Evolutionary conservation across 371 early-diverging fungal species (phyloP).

Genomic region (Dentiscutata heterogama): DNA sequence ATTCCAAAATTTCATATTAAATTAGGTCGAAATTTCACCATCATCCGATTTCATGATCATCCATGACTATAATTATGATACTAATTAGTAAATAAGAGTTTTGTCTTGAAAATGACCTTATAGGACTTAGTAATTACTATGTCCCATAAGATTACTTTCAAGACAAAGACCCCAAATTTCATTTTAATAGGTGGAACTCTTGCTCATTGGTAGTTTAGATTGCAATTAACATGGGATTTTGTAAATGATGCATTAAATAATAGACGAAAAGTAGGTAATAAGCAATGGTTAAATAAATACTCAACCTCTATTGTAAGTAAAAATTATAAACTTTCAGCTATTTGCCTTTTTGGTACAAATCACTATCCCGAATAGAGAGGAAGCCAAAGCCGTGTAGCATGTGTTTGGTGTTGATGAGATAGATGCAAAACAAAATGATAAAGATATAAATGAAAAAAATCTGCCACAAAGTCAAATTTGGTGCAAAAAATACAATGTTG

Average conservation of each 20-base stretch:
- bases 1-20: too few relatives aligned
- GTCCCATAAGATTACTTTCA: too few relatives aligned
- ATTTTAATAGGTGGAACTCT: too few relatives aligned
- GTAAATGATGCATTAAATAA: neutral
- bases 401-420: neutral
- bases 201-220: neutral
- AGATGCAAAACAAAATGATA: too few relatives aligned
- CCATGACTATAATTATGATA: too few relatives aligned
- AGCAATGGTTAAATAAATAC: neutral
- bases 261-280: neutral
- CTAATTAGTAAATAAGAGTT: too few relatives aligned
- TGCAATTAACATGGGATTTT: neutral
- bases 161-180: too few relatives aligned
- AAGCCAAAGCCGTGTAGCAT: neutral
- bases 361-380: neutral
- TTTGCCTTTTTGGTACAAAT: neutral
- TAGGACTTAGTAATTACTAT: too few relatives aligned
- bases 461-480: neutral
- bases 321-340: neutral
- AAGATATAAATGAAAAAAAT: neutral
- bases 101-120: too few relatives aligned
- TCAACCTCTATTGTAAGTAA: neutral
- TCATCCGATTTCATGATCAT: too few relatives aligned
- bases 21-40: too few relatives aligned
- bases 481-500: neutral